Evolutionary conservation across 331 rosid species (phyloP), one percentile per base, ranked within the genome.

Genomic region (Acacia concinna): DNA sequence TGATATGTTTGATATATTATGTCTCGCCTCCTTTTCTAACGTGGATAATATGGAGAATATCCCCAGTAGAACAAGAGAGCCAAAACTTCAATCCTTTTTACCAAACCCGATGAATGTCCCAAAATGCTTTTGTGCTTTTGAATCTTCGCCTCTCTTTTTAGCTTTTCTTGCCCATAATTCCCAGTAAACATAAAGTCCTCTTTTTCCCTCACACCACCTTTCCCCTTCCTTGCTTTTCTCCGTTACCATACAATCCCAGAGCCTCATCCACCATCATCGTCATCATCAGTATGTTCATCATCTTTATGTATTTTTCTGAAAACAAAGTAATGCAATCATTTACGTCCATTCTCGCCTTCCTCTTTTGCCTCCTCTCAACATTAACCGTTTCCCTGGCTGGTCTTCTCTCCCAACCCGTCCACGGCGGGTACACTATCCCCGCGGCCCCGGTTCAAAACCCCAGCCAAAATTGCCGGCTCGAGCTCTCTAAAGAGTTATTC

Each of bases 401-500:
- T 77, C 38, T 94, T 57, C 84, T 92, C 4, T 73, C 95, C 17
- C 83, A 95, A 65, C 99, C 96, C 1, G 96, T 86, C 87, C 94
- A 87, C 4, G 95, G 88, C 3, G 74, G 83, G 31, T 47, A 83
- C 87, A 89, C 93, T 0, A 93, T 93, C 59, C 99, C 97, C 2
- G 97, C 98, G 59, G 84, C 78, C 63, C 98, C 98, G 4, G 84
- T 83, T 35, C 98, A 91, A 70, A 89, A 86, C 78, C 81, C 81
- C 37, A 68, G 89, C 60, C 89, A 84, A 51, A 74, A 51, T 73
- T 95, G 99, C 89, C 91, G 84, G 1, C 96, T 95, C 1, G 98
- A 95, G 88, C 92, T 95, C 73, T 91, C 99, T 59, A 84, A 82
- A 66, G 99, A 95, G 85, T 93, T 95, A 34, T 95, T 95, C 87